Evolutionary conservation across 768 basidiomycete genomes (phyloP), one percentile per base, ranked within the genome.

Genomic region (Pulveroboletus sp.): DNA sequence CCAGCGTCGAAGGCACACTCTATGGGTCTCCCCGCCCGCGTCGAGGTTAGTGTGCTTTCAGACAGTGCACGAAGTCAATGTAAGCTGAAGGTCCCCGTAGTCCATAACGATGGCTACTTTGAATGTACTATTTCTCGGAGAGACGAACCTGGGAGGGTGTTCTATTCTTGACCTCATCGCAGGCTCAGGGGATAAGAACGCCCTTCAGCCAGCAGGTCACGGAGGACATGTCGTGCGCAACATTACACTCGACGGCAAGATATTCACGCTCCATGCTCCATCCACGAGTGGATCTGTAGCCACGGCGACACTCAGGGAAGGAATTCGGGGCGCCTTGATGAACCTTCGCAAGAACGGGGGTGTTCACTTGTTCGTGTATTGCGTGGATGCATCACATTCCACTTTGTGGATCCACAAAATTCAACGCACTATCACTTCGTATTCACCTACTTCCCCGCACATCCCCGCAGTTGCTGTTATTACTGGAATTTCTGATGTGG

Each of bases 91-190:
- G 23, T 30, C 6, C 38, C 20, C 27, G 27, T 32, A 63, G 63
- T 29, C 38, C 36, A 36, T 27, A 29, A 38, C 27, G 19, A 43
- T 47, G 27, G n/a, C 36, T 2, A 19, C 45, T 38, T 48, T 53
- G 17, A 57, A 63, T 41, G 36, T 63, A 26, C 17, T 63, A 6
- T 52, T 63, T 41, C 27, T 63, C 3, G 63, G 60, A 26, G 63
- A 62, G 45, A 64, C 53, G n/a, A 34, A 34, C 35, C 45, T 54
- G 3, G 57, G 53, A 27, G 47, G 56, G 16, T 16, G 17, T 45
- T 64, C 57, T 47, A 51, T 63, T 17, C 22, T 59, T 50, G 46
- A 64, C 27, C 47, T 63, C 43, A 20, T 54, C 35, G 50, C 48
- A 32, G 45, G 47, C n/a, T 16, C 53, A 39, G 53, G 23, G 29